These are phyloP conservation scores for Rutstroemia sp. DNA, from an alignment of 2,329 filamentous ascomycete genomes.

Conservation along the genomic window DNA sequence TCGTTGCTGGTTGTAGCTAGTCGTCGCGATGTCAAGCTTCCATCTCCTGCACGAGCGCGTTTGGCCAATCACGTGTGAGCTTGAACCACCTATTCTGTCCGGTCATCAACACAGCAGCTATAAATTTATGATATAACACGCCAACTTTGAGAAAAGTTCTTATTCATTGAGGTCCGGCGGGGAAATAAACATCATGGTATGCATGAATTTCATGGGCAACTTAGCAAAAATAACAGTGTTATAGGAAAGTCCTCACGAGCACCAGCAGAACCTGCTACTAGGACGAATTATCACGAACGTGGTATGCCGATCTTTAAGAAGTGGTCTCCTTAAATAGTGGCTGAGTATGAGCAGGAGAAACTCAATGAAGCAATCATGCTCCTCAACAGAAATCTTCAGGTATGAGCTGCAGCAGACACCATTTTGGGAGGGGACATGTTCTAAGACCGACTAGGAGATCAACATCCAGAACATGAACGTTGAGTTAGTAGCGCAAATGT, in stretches of 20 bases:
- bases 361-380: constrained; percentile 89
- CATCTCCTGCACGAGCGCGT: too few species aligned
- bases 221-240: neutral
- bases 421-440: neutral
- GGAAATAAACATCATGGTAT: constrained; percentile 14
- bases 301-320: constrained; percentile 45
- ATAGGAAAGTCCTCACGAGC: constrained; percentile 92
- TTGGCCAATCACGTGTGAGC: too few species aligned
- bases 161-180: neutral
- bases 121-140: too few species aligned
- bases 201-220: neutral
- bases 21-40: neutral
- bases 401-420: constrained; percentile 30
- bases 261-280: constrained; percentile 89
- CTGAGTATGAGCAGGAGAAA: constrained; percentile 63
- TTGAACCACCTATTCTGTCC: too few species aligned
- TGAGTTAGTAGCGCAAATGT: constrained; percentile 97
- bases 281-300: constrained; percentile 97
- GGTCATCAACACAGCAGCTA: too few species aligned
- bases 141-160: too few species aligned
- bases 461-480: constrained; percentile 99
- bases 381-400: constrained; percentile 87
- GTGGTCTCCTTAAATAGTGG: neutral
- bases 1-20: neutral
- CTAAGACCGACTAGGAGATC: constrained; percentile 61